Evolutionary conservation across 305 asterid species (phyloP), one percentile per base, ranked within the genome.

Genomic region (Fraxinus sp.): DNA sequence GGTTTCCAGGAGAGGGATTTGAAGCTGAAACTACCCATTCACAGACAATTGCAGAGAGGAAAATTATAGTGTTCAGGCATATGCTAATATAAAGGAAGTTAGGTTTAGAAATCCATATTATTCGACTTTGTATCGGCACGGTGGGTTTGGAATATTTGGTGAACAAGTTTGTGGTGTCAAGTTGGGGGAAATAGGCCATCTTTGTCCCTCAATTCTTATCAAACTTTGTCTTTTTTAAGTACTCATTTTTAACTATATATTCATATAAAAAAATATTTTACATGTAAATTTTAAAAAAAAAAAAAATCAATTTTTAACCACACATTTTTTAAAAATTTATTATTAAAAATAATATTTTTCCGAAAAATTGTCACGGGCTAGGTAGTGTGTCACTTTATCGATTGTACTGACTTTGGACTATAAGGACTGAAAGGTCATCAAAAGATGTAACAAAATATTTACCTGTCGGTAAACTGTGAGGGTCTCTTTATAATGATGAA

Each of bases 11-110:
- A 68, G 30, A 78, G 82, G 52, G 80, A 75, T 52, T 18, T 74
- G 26, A 71, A 80, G 70, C 86, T 32, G 32, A 68, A 79, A 80
- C 77, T 68, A 84, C 80, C 91, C 97, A 91, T 92, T 83, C 78
- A 84, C 11, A 36, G 20, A 81, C 18, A 84, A 64, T 43, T 52
- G 46, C 4, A 22, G 41, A 20, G 4, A n/a, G 16, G 18, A 14
- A 68, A 49, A 41, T 41, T 6, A 26, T 59, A 14, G 77, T 1
- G 32, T 37, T 41, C 7, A 24, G 82, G 70, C 82, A 41, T 2
- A 36, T 36, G 41, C 41, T 33, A 33, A 64, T 24, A 24, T 64
- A 64, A 64, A 64, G 73, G 32, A 3, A 64, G 10, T 8, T 64
- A 3, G n/a, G 35, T 7, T 4, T 62, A 0, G 71, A 62, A 20